phyloP scores from a whole-genome alignment of 2,329 filamentous ascomycete genomes.

The Blastomyces percursus region DNA sequence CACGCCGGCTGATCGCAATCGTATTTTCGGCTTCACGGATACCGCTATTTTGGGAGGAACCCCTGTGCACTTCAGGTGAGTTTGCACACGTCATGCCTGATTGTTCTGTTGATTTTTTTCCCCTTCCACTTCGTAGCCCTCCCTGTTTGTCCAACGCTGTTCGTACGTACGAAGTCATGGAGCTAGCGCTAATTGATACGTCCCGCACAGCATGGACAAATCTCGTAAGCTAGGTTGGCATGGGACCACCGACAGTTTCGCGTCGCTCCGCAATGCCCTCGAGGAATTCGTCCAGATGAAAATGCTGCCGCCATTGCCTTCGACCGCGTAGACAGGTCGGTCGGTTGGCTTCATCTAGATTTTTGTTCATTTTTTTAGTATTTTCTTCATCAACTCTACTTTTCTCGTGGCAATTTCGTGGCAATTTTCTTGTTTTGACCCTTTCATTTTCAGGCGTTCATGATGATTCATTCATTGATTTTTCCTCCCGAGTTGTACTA shows the following conservation, averaged over 20 bases:
- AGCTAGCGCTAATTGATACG: not conserved
- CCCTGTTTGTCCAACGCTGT: too few relatives aligned
- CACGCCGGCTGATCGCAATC: conserved; percentile 28
- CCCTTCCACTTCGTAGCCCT: not conserved
- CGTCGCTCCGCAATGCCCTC: conserved; percentile 35
- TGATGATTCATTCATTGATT: too few relatives aligned
- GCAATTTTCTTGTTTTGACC: too few relatives aligned
- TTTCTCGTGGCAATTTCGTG: not conserved
- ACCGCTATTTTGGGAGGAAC: conserved; percentile 25
- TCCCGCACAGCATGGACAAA: conserved; percentile 32
- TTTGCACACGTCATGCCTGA: not conserved
- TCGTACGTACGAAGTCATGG: not conserved
- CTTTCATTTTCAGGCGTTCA: too few relatives aligned
- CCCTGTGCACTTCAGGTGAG: conserved; percentile 24
- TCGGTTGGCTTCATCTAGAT: not conserved
- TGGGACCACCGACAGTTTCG: conserved; percentile 37
- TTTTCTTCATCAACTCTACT: not conserved
- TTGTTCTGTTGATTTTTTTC: not conserved
- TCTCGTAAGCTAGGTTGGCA: conserved; percentile 37
- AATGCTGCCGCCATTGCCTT: conserved; percentile 30
- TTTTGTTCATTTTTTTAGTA: not conserved
- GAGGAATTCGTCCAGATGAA: conserved; percentile 33
- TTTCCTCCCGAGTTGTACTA: too few relatives aligned
- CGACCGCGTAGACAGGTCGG: not conserved
- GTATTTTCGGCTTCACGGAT: conserved; percentile 39